phyloP scores from a whole-genome alignment of 441 rosid genomes.

The Jatropha multifida region DNA sequence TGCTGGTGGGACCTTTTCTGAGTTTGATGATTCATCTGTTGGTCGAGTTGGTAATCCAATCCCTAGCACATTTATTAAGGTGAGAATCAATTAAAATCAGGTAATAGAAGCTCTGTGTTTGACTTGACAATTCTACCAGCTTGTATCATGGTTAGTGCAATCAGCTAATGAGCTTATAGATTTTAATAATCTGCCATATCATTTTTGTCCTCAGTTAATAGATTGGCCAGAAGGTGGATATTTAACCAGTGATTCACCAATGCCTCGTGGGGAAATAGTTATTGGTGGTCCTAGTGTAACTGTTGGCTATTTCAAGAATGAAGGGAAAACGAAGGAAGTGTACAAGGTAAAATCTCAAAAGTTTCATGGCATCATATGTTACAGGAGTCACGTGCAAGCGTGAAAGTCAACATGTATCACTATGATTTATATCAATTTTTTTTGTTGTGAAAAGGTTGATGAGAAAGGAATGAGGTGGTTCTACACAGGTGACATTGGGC shows the following conservation, averaged over 20 bases:
- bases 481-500: slow-evolving; percentile 94
- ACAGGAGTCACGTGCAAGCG: neutral
- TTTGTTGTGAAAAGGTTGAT: slow-evolving; percentile 59
- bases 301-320: slow-evolving; percentile 87
- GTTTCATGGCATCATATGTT: slow-evolving; percentile 14
- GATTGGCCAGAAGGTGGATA: slow-evolving; percentile 99
- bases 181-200: slow-evolving; percentile 12
- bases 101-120: neutral
- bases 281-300: slow-evolving; percentile 96
- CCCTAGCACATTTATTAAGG: slow-evolving; percentile 93
- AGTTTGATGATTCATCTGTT: slow-evolving; percentile 89
- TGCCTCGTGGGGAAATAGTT: slow-evolving; percentile 96
- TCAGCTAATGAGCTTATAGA: neutral
- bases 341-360: slow-evolving; percentile 60
- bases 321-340: slow-evolving; percentile 77
- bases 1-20: slow-evolving; percentile 98
- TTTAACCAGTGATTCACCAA: slow-evolving; percentile 68
- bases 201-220: slow-evolving; percentile 62
- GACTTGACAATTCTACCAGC: neutral
- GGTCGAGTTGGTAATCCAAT: slow-evolving; percentile 98
- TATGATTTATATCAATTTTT: slow-evolving; percentile 4
- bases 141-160: neutral
- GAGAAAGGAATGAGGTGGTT: slow-evolving; percentile 96
- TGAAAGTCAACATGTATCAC: neutral
- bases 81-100: slow-evolving; percentile 23